Conservation (phyloP, 2,329 filamentous ascomycete species). For the Colletotrichum truncatum region DNA sequence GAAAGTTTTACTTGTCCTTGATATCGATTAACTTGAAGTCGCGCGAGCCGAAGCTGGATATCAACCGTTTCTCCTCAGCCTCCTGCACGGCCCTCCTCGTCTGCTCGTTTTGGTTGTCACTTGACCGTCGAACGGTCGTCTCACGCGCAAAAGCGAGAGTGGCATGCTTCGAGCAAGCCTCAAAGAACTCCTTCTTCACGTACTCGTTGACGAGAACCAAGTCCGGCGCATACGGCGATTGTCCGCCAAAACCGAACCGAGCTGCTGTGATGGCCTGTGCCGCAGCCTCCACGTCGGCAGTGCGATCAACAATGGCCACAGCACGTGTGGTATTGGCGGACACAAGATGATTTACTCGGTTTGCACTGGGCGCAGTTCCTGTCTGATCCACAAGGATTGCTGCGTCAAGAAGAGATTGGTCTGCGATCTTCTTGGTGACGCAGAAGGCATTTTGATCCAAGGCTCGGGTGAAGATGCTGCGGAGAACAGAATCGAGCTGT, state of each 20-base stretch:
- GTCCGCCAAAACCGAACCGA: constrained; percentile 63
- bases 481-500: constrained; percentile 21
- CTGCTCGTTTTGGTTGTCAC: constrained; percentile 32
- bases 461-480: constrained; percentile 9
- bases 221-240: constrained; percentile 69
- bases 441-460: constrained; percentile 22
- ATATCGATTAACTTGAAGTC: constrained; percentile 27
- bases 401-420: constrained; percentile 2
- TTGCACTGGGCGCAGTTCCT: not conserved
- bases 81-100: constrained; percentile 34
- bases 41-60: constrained; percentile 22
- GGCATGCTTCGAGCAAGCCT: constrained; percentile 34
- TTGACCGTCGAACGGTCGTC: constrained; percentile 26
- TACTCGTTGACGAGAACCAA: constrained; percentile 73
- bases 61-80: constrained; percentile 36
- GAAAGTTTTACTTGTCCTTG: constrained; percentile 30
- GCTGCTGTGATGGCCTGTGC: constrained; percentile 62
- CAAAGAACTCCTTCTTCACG: constrained; percentile 61
- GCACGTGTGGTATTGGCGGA: constrained; percentile 37
- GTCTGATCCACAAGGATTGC: constrained; percentile 24
- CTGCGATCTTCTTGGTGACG: constrained; percentile 18
- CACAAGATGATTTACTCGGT: constrained; percentile 30
- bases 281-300: constrained; percentile 61
- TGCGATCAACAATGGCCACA: constrained; percentile 69
- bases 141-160: constrained; percentile 45